Conservation (phyloP, 805 yeast species). For the Brettanomyces sp. region DNA sequence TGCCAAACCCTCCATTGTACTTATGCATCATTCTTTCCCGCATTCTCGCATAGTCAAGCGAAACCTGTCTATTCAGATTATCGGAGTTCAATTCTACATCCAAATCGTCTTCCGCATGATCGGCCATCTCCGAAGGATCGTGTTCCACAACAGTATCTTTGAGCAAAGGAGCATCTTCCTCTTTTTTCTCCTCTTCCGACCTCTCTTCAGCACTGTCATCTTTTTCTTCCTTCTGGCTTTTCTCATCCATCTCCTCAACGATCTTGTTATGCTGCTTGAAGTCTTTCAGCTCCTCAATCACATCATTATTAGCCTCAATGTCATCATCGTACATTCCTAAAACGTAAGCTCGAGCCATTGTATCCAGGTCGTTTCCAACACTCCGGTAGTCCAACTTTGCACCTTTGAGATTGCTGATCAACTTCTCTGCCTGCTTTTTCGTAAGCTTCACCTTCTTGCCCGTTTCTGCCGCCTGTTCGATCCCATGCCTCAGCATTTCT, state of each 20-base stretch:
- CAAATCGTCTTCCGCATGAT: constrained; percentile 18
- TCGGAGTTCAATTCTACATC: constrained; percentile 23
- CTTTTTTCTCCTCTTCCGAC: constrained; percentile 27
- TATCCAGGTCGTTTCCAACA: constrained; percentile 38
- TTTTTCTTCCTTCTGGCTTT: constrained; percentile 1
- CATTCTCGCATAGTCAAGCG: constrained; percentile 46
- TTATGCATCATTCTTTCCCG: constrained; percentile 40
- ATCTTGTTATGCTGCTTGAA: constrained; percentile 41
- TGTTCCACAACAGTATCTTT: constrained; percentile 36
- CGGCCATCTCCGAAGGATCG: constrained; percentile 22
- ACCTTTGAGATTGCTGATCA: constrained; percentile 11
- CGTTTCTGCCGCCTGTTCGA: neutral
- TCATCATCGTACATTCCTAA: constrained; percentile 56
- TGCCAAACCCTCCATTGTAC: constrained; percentile 37
- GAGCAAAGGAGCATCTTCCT: constrained; percentile 30
- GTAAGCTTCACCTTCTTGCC: neutral
- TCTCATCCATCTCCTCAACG: constrained; percentile 28
- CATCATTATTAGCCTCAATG: constrained; percentile 38
- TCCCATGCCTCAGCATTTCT: neutral
- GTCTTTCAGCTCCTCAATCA: constrained; percentile 45
- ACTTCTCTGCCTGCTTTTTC: neutral
- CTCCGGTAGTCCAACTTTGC: constrained; percentile 32
- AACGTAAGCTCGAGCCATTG: constrained; percentile 54
- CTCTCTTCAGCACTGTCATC: constrained; percentile 15
- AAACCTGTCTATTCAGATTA: constrained; percentile 39